Percentiles rank a stretch among this genome's conserved stretches.
phyloP scores from a whole-genome alignment of 495 filamentous ascomycete species.

The Diplogelasinospora grovesii region DNA sequence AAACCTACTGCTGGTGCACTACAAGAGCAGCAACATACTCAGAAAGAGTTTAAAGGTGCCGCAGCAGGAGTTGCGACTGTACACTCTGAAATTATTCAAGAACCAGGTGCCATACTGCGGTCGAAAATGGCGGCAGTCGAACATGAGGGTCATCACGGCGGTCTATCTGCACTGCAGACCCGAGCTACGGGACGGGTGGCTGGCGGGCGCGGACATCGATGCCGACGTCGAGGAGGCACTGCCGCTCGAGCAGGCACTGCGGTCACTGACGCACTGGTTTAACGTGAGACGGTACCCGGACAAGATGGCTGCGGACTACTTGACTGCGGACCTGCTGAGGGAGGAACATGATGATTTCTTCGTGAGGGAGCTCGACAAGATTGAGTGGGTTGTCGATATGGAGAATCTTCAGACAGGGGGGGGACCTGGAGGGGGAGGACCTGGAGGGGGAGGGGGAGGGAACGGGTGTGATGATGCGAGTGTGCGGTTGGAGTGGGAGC shows the following conservation, averaged over 20 bases:
- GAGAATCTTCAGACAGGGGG: no score
- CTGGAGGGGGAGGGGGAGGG: no score
- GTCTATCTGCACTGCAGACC: conserved; percentile 90
- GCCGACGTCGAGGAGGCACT: conserved; percentile 87
- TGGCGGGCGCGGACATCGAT: conserved; percentile 84
- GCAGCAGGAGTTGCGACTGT: conserved; percentile 77
- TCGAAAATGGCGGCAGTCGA: conserved; percentile 93
- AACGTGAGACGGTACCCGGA: conserved; percentile 77
- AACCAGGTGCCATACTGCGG: conserved; percentile 97
- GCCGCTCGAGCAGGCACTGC: conserved; percentile 80
- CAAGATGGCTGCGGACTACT: conserved; percentile 65
- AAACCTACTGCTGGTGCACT: conserved; percentile 85
- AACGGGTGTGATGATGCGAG: no score
- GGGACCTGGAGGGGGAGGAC: no score
- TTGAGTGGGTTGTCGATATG: no score
- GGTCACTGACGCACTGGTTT: conserved; percentile 87
- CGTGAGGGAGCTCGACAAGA: conserved; percentile 73
- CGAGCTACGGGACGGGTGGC: conserved; percentile 91
- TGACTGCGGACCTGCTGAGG: conserved; percentile 52
- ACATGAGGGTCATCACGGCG: conserved; percentile 97
- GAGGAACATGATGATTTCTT: conserved; percentile 93
- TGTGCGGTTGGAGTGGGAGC: no score
- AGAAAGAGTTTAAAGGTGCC: conserved; percentile 86
- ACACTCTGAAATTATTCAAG: conserved; percentile 97
- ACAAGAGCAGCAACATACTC: conserved; percentile 84